Base-by-base conservation (phyloP, 1,139 yeast genomes). In the Candida dubliniensis region DNA sequence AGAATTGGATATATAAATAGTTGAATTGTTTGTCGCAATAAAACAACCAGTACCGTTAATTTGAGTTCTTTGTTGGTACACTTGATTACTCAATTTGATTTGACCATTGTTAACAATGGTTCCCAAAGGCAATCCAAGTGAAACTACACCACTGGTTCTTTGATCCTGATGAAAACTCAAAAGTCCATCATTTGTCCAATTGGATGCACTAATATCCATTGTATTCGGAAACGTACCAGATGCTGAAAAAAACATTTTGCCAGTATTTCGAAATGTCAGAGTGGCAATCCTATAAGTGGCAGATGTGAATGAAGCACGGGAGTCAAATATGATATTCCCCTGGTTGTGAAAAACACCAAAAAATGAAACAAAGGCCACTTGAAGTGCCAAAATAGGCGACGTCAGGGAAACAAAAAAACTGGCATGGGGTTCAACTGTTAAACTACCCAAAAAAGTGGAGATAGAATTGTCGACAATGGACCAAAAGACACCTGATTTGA, bases 41-140 rank as follows among this genome's bases (percentile, higher is more conserved):
- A 65, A 46, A 53, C 71, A 67, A 44, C 72, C 72, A 32, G 49
- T 24, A 40, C 71, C 72, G 0, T 31, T 18, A 35, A 67, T 56
- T 9, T 42, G 43, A 13, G 67, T 58, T 10, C 61, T 45, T 49
- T 64, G 69, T 31, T 49, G 50, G 44, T 60, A 66, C 10, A 48
- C 53, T 37, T 56, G 53, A 43, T 62, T 57, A 32, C 47, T 45
- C 38, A 67, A 55, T 56, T 71, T 66, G 36, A 61, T 61, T 38
- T 52, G 54, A 44, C 64, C 66, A 33, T 51, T 45, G 42, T 61
- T 61, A 27, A 46, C 49, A 15, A 63, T 55, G 4, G 58, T 13
- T 8, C 34, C 35, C n/a, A 25, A 14, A 8, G 54, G 36, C 18
- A 50, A 41, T 35, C 69, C 68, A 29, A 64, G 57, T 15, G 52